Base-by-base conservation (phyloP, 2,329 filamentous ascomycete genomes). In the Epichloe coenophiala region DNA sequence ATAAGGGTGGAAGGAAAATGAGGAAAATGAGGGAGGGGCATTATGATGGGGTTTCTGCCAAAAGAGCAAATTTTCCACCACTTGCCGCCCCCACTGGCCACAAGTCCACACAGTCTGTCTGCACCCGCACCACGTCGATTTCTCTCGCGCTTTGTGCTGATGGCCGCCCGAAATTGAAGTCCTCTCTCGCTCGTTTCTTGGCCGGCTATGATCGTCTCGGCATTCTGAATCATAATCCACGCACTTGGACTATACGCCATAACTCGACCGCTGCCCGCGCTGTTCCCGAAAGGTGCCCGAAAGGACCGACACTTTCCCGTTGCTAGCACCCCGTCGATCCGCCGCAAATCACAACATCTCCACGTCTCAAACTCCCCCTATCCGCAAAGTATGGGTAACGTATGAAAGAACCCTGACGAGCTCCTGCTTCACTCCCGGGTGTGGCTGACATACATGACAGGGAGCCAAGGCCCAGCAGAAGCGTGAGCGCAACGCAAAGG, bases 401-500 rank as follows among this genome's bases (percentile, higher is more conserved):
- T 50, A 50, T 6, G 48, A 39, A n/a, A 38, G 33, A 33, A 12
- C 21, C 48, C 3, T 19, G 11, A 19, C 12, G 11, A 12, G 9
- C 1, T n/a, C 5, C 13, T 44, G 11, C 31, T 31, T 19, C 21
- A 15, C 5, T 19, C 19, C 11, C 5, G 2, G 12, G 12, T 17
- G 12, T 17, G 35, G 41, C 36, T 50, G 41, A 50, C 36, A 12
- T 12, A n/a, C 41, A 15, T 23, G 23, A 27, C 50, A 80, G 77
- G 81, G 81, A 71, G 78, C 77, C 66, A 83, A 80, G 68, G 80
- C 81, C 65, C 72, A 76, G 65, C 78, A 83, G 69, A 86, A 86
- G 78, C 83, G 84, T 57, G 84, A 85, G 67, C 82, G 83, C 68
- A 81, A 81, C 65, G 71, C 72, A 56, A 84, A 85, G 68, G 77